Percentiles rank a stretch among this genome's conserved stretches.
phyloP scores from a whole-genome alignment of 768 basidiomycete species.

The Dacryopinax primogenitus region DNA sequence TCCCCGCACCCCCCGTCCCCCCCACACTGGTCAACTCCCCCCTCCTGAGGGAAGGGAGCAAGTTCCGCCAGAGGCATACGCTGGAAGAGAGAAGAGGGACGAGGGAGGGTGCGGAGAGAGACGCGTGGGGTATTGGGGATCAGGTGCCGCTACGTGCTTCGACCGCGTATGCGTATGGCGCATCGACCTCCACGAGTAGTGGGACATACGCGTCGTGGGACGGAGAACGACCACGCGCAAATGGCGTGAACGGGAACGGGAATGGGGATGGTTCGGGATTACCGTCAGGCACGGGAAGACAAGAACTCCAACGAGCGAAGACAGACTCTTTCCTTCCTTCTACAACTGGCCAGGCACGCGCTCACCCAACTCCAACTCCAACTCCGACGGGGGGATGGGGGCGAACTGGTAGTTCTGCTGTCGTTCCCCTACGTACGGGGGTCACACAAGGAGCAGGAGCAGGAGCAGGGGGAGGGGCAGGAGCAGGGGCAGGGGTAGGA shows the following conservation, averaged over 20 bases:
- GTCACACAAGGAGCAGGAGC: too few species aligned
- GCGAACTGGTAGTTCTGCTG: neutral
- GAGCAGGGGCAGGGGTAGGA: too few species aligned
- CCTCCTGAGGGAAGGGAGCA: neutral
- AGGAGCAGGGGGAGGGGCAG: too few species aligned
- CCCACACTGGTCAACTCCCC: slow-evolving; percentile 7
- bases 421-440: neutral
- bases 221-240: too few species aligned
- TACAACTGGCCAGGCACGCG: neutral
- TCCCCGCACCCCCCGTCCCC: neutral
- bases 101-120: neutral
- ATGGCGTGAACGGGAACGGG: too few species aligned
- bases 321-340: neutral
- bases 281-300: neutral
- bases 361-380: neutral
- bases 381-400: neutral
- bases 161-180: neutral
- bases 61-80: neutral
- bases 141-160: neutral
- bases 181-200: too few species aligned
- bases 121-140: neutral
- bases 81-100: neutral
- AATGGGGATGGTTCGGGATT: neutral
- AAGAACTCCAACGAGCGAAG: neutral
- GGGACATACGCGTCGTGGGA: too few species aligned